These are phyloP conservation scores for Fusarium caatingaense DNA, from an alignment of 2,329 filamentous ascomycete species.

Conservation along the genomic window DNA sequence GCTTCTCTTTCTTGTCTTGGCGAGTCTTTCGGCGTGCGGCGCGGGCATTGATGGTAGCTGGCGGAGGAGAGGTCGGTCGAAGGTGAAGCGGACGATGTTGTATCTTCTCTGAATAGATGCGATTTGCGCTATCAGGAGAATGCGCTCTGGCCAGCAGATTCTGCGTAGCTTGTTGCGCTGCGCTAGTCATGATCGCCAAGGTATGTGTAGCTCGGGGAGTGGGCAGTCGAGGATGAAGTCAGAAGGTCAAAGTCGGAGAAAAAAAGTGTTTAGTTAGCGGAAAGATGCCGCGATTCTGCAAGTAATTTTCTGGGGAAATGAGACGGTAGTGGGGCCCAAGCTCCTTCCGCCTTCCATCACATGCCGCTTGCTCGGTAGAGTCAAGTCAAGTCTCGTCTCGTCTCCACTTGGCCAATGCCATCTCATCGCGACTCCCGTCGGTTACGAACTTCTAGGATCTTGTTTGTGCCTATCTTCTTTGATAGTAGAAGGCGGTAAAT, in stretches of 20 bases:
- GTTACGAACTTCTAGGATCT: slow-evolving; percentile 7
- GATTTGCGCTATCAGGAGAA: slow-evolving; percentile 74
- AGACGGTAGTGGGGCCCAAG: slow-evolving; percentile 33
- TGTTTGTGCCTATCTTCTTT: neutral
- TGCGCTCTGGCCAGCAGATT: slow-evolving; percentile 82
- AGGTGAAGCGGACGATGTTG: slow-evolving; percentile 84
- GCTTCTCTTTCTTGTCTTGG: slow-evolving; percentile 58
- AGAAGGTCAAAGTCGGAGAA: neutral
- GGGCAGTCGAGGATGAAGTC: slow-evolving; percentile 4
- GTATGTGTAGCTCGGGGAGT: neutral
- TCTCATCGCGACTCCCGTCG: slow-evolving; percentile 35
- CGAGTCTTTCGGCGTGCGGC: slow-evolving; percentile 65
- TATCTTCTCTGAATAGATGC: slow-evolving; percentile 85
- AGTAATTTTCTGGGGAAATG: slow-evolving; percentile 37
- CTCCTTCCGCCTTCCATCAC: slow-evolving; percentile 42
- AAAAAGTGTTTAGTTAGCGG: slow-evolving; percentile 23
- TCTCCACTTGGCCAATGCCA: slow-evolving; percentile 42
- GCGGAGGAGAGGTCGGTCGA: slow-evolving; percentile 76
- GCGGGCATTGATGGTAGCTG: slow-evolving; percentile 66
- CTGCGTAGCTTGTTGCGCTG: slow-evolving; percentile 61
- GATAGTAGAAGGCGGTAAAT: slow-evolving; percentile 19
- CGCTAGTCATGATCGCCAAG: slow-evolving; percentile 49
- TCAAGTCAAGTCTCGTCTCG: slow-evolving; percentile 28
- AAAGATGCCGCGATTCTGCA: slow-evolving; percentile 32
- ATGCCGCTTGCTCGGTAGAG: slow-evolving; percentile 42